Conservation (phyloP, 257 asterid species). For the Penstemon newberryi region DNA sequence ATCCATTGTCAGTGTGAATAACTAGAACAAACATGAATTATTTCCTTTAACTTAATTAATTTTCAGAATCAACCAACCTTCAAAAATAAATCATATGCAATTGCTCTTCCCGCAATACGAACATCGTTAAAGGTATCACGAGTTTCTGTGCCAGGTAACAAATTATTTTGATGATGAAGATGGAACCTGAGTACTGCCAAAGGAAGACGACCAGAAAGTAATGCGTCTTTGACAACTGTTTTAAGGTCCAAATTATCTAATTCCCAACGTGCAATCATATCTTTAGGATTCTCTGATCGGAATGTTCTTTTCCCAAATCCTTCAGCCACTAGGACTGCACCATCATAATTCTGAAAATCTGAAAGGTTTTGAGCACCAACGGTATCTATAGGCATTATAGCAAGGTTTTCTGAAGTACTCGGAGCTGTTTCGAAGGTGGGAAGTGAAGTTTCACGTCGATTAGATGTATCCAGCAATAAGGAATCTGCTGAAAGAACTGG, state of each 20-base stretch:
- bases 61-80: conserved; percentile 56
- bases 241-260: conserved; percentile 70
- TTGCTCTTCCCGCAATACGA: conserved; percentile 81
- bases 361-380: conserved; percentile 31
- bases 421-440: conserved; percentile 48
- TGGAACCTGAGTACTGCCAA: conserved; percentile 93
- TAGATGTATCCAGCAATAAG: conserved; percentile 42
- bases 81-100: conserved; percentile 80
- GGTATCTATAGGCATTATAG: conserved; percentile 60
- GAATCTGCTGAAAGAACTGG: conserved; percentile 49
- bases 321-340: conserved; percentile 54
- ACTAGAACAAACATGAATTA: conserved; percentile 29
- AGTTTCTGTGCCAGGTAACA: conserved; percentile 55
- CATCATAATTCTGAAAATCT: conserved; percentile 41
- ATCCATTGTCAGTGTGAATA: conserved; percentile 32
- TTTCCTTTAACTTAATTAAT: conserved; percentile 19
- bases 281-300: conserved; percentile 73
- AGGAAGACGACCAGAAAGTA: conserved; percentile 93
- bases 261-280: conserved; percentile 96
- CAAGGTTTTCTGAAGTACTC: conserved; percentile 50
- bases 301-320: conserved; percentile 46
- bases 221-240: conserved; percentile 87
- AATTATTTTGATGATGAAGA: conserved; percentile 63
- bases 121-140: conserved; percentile 84
- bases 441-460: conserved; percentile 36